Conservation (phyloP, 352 stramenopile genomes). For the Phytophthora palmivora region DNA sequence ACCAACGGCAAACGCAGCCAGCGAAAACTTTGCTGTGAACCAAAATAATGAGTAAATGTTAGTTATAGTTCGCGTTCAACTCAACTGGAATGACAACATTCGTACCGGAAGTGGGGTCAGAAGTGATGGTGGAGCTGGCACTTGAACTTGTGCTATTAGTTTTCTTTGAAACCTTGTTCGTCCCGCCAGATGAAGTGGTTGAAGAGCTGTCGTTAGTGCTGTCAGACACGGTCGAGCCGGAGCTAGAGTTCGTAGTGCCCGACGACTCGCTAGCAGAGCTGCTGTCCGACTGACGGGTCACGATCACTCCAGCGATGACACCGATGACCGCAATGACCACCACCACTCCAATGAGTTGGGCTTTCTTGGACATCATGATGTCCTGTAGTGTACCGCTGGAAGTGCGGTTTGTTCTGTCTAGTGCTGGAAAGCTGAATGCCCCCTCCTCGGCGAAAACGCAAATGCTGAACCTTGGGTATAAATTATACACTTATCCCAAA, state of each 20-base stretch:
- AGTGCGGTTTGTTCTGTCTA: slow-evolving; percentile 1
- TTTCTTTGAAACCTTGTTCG: slow-evolving; percentile 22
- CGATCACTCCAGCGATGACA: slow-evolving; percentile 45
- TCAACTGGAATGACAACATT: background rate
- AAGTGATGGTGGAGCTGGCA: slow-evolving; percentile 39
- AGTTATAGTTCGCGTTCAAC: background rate
- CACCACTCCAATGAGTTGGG: slow-evolving; percentile 42
- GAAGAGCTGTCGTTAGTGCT: slow-evolving; percentile 8
- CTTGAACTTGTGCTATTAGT: slow-evolving; percentile 30
- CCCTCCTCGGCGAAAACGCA: slow-evolving; percentile 11
- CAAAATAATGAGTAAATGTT: background rate
- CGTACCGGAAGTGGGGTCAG: slow-evolving; percentile 53
- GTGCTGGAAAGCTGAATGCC: background rate
- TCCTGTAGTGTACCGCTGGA: slow-evolving; percentile 1
- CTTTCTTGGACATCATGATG: slow-evolving; percentile 35
- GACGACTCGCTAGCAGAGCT: slow-evolving; percentile 30
- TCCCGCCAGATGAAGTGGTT: slow-evolving; percentile 19
- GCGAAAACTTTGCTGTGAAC: slow-evolving; percentile 37
- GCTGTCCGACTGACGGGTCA: slow-evolving; percentile 24
- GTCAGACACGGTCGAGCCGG: slow-evolving; percentile 10
- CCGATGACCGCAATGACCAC: slow-evolving; percentile 51
- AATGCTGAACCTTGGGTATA: slow-evolving; percentile 4
- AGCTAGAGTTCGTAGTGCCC: slow-evolving; percentile 21
- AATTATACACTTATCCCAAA: slow-evolving; percentile 12
- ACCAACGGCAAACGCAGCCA: slow-evolving; percentile 66